phyloP scores from a whole-genome alignment of 2,329 filamentous ascomycete species.

The Stemphylium vesicarium region DNA sequence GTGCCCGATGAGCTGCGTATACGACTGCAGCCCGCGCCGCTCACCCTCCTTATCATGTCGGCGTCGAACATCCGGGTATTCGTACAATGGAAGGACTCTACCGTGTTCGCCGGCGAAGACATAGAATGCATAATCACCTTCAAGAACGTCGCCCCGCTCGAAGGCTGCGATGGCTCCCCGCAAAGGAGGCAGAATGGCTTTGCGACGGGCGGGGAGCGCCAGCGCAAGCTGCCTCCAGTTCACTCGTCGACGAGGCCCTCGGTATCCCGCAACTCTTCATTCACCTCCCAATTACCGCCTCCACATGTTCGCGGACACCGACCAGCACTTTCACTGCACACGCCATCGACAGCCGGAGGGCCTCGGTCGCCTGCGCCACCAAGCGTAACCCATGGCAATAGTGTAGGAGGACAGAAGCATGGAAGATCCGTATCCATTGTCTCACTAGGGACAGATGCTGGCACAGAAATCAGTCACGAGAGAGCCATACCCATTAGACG shows the following conservation, averaged over 20 bases:
- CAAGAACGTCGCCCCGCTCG: slow-evolving; percentile 75
- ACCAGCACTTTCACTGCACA: slow-evolving; percentile 68
- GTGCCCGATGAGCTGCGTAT: slow-evolving; percentile 42
- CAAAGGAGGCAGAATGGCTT: slow-evolving; percentile 46
- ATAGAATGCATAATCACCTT: slow-evolving; percentile 96
- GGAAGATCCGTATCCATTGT: slow-evolving; percentile 58
- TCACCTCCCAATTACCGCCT: slow-evolving; percentile 38
- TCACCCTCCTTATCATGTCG: slow-evolving; percentile 40
- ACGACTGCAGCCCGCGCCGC: slow-evolving; percentile 34
- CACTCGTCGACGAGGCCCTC: slow-evolving; percentile 46
- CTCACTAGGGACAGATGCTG: slow-evolving; percentile 54
- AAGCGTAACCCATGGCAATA: slow-evolving; percentile 29
- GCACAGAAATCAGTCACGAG: slow-evolving; percentile 39
- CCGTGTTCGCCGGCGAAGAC: slow-evolving; percentile 95
- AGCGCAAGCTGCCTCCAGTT: slow-evolving; percentile 48
- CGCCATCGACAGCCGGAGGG: slow-evolving; percentile 43
- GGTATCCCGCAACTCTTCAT: slow-evolving; percentile 47
- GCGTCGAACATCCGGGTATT: slow-evolving; percentile 84
- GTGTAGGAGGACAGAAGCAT: slow-evolving; percentile 45
- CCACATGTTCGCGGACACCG: slow-evolving; percentile 64
- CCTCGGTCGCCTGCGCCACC: slow-evolving; percentile 32
- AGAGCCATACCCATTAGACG: slow-evolving; percentile 46
- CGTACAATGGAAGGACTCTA: slow-evolving; percentile 91
- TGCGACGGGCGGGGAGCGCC: slow-evolving; percentile 42
- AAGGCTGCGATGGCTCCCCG: slow-evolving; percentile 41